Conservation (phyloP, 2,329 filamentous ascomycete genomes). For the Fusarium bactridioides region DNA sequence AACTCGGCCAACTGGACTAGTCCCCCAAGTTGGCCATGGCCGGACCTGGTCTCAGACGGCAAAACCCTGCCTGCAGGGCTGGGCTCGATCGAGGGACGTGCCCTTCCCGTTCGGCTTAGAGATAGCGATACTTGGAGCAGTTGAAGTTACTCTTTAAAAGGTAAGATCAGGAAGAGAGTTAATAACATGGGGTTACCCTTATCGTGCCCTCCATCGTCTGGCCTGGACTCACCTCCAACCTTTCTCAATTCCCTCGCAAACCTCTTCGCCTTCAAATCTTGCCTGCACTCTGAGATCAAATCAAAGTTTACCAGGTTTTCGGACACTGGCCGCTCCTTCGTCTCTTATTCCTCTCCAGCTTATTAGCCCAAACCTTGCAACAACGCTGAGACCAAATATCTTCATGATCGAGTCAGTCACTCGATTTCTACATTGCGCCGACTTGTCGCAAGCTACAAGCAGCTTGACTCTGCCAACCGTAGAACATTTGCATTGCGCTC, state of each 20-base stretch:
- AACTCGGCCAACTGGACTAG: slow-evolving; percentile 29
- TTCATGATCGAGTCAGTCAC: slow-evolving; percentile 33
- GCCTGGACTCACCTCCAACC: slow-evolving; percentile 14
- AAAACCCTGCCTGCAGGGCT: slow-evolving; percentile 35
- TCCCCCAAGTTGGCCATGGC: slow-evolving; percentile 28
- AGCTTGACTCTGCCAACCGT: slow-evolving; percentile 7
- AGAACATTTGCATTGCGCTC: slow-evolving; percentile 3
- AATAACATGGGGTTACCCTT: slow-evolving; percentile 36
- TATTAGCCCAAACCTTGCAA: slow-evolving; percentile 35
- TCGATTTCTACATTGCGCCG: slow-evolving; percentile 22
- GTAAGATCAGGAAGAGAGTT: slow-evolving; percentile 33
- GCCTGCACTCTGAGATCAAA: slow-evolving; percentile 3
- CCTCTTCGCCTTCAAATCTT: slow-evolving; percentile 10
- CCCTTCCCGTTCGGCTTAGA: slow-evolving; percentile 36
- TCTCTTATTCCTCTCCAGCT: slow-evolving; percentile 24
- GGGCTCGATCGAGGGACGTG: slow-evolving; percentile 32
- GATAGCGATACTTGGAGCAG: slow-evolving; percentile 20
- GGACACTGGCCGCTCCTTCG: slow-evolving; percentile 12
- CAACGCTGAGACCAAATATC: slow-evolving; percentile 24
- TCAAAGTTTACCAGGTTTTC: slow-evolving; percentile 31
- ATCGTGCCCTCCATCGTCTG: slow-evolving; percentile 26
- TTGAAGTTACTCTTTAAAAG: slow-evolving; percentile 17
- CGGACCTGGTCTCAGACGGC: slow-evolving; percentile 24
- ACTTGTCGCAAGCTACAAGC: slow-evolving; percentile 8
- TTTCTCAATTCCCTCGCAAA: slow-evolving; percentile 9